Evolutionary conservation across 768 basidiomycete genomes (phyloP).

Genomic region (Artomyces pyxidatus): DNA sequence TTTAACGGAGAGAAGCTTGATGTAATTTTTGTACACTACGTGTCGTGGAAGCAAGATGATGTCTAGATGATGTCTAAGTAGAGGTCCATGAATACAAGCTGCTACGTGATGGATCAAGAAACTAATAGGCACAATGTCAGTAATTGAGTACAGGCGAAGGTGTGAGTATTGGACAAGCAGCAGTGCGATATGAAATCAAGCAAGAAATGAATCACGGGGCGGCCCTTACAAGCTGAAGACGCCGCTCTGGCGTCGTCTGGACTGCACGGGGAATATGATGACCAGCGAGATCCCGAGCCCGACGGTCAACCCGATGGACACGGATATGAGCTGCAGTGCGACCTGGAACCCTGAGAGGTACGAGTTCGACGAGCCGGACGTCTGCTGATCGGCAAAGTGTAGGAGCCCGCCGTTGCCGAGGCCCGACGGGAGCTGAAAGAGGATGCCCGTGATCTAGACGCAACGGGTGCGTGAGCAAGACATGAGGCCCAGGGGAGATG

Average conservation of each 20-base stretch:
- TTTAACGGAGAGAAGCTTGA: too few relatives aligned
- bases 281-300: constrained; percentile 67
- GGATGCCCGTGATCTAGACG: constrained; percentile 58
- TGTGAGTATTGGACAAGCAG: too few relatives aligned
- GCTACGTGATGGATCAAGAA: too few relatives aligned
- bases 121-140: too few relatives aligned
- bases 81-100: too few relatives aligned
- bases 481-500: neutral
- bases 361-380: constrained; percentile 40
- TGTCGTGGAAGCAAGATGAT: too few relatives aligned
- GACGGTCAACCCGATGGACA: constrained; percentile 73
- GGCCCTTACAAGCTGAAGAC: constrained; percentile 55
- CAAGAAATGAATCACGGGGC: too few relatives aligned
- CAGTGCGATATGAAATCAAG: too few relatives aligned
- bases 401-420: constrained; percentile 75
- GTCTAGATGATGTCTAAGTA: too few relatives aligned
- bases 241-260: constrained; percentile 47
- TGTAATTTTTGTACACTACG: too few relatives aligned
- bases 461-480: neutral
- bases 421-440: constrained; percentile 82
- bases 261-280: constrained; percentile 56
- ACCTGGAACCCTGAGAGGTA: constrained; percentile 69
- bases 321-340: constrained; percentile 67
- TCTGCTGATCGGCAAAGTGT: constrained; percentile 52
- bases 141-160: too few relatives aligned